Conservation (phyloP, 2,329 filamentous ascomycete species). For the Fulvia fulva region DNA sequence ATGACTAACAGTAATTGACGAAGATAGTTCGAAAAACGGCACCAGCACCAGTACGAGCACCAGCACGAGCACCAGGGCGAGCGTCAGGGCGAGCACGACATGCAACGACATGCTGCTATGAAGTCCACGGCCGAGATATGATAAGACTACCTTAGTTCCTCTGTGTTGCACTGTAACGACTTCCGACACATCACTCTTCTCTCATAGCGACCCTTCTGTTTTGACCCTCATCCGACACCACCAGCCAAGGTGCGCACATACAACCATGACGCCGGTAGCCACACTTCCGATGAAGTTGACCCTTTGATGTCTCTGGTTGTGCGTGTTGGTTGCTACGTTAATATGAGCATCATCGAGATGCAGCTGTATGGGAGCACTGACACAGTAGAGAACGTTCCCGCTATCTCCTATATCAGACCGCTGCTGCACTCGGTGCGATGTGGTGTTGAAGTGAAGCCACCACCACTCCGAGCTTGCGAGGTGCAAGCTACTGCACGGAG, state of each 20-base stretch:
- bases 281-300: slow-evolving; percentile 5
- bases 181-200: neutral
- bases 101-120: no score
- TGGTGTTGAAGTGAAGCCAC: no score
- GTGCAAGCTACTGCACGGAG: no score
- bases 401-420: no score
- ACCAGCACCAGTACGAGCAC: neutral
- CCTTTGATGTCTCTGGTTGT: slow-evolving; percentile 1
- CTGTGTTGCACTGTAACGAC: neutral
- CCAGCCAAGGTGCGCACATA: slow-evolving; percentile 2
- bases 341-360: slow-evolving; percentile 3
- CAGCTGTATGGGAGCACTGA: slow-evolving; percentile 3
- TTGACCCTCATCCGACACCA: slow-evolving; percentile 6
- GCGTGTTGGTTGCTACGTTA: slow-evolving; percentile 6
- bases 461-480: no score
- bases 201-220: no score
- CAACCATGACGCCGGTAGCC: slow-evolving; percentile 1
- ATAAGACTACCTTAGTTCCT: neutral
- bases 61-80: no score
- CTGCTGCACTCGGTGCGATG: no score
- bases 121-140: no score
- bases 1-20: neutral
- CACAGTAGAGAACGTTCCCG: slow-evolving; percentile 6
- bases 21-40: neutral
- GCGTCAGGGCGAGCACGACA: no score